Base-by-base conservation (phyloP, 2,329 filamentous ascomycete genomes). In the Penicillium freii region DNA sequence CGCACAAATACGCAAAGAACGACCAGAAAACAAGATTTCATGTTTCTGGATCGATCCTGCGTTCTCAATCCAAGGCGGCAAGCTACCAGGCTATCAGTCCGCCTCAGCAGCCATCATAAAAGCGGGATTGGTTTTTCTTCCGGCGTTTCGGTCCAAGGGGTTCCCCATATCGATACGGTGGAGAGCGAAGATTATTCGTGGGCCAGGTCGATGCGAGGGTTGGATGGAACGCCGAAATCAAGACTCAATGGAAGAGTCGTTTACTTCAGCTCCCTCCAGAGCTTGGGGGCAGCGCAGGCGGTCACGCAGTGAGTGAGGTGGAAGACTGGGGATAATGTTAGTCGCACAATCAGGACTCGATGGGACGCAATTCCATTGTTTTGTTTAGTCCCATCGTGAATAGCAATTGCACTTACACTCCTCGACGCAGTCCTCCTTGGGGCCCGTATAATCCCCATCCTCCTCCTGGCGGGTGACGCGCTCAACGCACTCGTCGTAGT, bases 401-500 rank as follows among this genome's bases (percentile, higher is more conserved):
- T 33, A 10, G 33, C 34, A 47, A 38, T 39, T 40, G 59, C 21
- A 86, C 92, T 80, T 89, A 97, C 94, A 99, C 84, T 99, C 94
- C 84, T 99, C 94, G 67, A 97, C 91, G 73, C 94, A 99, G 82
- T 97, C 92, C 85, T 99, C 94, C 72, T 90, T 87, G 70, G 87
- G 81, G 55, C 82, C 87, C 79, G 87, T 86, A 78, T 84, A 82
- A 69, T 88, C 86, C 64, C 88, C 84, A 68, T 88, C 85, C 72
- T 91, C 86, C 69, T 82, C 75, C 73, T 83, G 78, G 70, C 66
- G 78, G 60, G 87, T 91, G 69, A 99, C 94, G 71, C 94, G 92
- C 85, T 96, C 92, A 69, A 93, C 92, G 78, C 94, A 99, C 81
- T 97, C 91, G 67, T 97, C 93, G 77, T 89, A 97, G 85, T 99